Base-by-base conservation (phyloP, 2,329 filamentous ascomycete genomes). In the Keithomyces neogunnii region DNA sequence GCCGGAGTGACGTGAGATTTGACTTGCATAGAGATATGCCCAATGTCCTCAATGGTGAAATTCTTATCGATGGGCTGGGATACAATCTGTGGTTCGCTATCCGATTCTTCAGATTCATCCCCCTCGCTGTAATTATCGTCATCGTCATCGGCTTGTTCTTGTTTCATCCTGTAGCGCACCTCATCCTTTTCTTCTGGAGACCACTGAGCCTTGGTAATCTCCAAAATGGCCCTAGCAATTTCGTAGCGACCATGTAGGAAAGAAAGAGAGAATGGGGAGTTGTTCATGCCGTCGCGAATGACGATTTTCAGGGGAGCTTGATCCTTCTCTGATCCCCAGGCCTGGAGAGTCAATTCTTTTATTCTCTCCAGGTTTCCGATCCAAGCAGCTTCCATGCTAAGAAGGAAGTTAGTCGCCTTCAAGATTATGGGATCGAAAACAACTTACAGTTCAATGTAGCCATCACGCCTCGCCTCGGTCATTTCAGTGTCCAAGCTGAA, bases 21-120 rank as follows among this genome's bases (percentile, higher is more conserved):
- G 53, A 89, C 85, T 51, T 85, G 75, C 61, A 78, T 83, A 0
- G 80, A 80, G 3, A 86, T 73, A 56, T 88, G 78, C 0, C 86
- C 86, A 52, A 93, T 75, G 57, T 89, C 82, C 13, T 93, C 86
- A 49, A 92, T 78, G 0, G 88, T 93, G 63, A 87, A 88, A 36
- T 77, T 73, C 10, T 85, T 79, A 57, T 85, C 78, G 31, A 89
- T 69, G 40, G 83, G 71, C 53, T 84, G 76, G 13, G 69, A 69
- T 46, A 73, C 69, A 40, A 81, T 73, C 5, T 69, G 68, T 19
- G 73, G 72, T 43, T 70, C 67, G 4, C 66, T 64, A 1, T 66
- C 68, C 1, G 69, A 65, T 65, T 43, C 51, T 9, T 65, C 64
- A 13, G 70, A 65, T 5, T 67, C 58, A 3, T 67, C 55, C 13